Base-by-base conservation (phyloP, 2,329 filamentous ascomycete genomes). In the Didymella pomorum region DNA sequence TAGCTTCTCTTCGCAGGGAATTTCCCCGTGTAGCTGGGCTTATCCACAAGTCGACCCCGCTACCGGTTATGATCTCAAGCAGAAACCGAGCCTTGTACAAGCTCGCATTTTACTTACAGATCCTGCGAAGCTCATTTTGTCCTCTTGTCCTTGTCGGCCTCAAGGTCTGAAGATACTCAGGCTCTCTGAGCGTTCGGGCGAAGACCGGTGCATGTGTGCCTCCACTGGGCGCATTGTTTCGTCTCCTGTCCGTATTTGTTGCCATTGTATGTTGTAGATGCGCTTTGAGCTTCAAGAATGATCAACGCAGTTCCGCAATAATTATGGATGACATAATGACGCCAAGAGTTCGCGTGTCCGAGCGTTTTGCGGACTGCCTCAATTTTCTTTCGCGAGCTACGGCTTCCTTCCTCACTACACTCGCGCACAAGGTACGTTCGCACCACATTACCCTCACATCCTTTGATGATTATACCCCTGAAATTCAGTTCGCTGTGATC, bases 201-300 rank as follows among this genome's bases (percentile, higher is more conserved):
- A 89, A 97, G 3, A 92, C 79, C 1, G 93, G 92, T 16, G 92
- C 86, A 31, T 84, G 79, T 9, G 93, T 98, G 26, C 87, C 86
- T 52, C 91, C 91, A 39, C 87, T 82, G 7, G 95, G 95, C 5
- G 92, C 92, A 79, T 98, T 98, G 66, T 97, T 88, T 69, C 95
- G 88, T 79, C 94, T 89, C 77, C 93, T 87, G 76, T 99, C 95
- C 12, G 62, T 64, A 53, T 70, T 73, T 58, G 68, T 70, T 23
- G 70, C 64, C 56, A 66, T 71, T 54, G 41, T 52, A 52, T 62
- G 50, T 48, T 20, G 39, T 56, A 42, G 31, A 55, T 56, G 21
- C 57, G 11, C 49, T 46, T 20, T 41, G 55, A 43, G 29, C 52
- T 49, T 31, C 31, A 29, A 33, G 52, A 23, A 60, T 60, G 61